Conservation (phyloP, 305 asterid species). For the Striga hermonthica region DNA sequence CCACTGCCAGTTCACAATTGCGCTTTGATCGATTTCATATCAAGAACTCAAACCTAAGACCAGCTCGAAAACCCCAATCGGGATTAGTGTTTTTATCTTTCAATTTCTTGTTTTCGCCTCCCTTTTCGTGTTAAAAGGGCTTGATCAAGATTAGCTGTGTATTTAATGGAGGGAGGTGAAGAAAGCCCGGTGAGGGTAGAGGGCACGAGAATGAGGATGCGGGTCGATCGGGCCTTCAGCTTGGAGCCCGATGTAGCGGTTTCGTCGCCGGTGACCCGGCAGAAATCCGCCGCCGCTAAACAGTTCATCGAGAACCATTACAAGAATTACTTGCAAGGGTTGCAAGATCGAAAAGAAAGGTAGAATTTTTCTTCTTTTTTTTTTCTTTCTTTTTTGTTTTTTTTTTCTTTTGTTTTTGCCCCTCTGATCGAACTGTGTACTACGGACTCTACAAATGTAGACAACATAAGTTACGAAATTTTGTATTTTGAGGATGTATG, state of each 20-base stretch:
- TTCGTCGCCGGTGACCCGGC: conserved; percentile 69
- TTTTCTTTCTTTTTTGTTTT: conserved; percentile 2
- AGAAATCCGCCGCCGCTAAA: conserved; percentile 93
- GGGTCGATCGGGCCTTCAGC: background rate
- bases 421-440: conserved; percentile 22
- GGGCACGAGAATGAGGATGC: background rate
- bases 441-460: background rate
- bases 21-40: no score
- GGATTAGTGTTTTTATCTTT: no score
- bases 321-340: conserved; percentile 79
- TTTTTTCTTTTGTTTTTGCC: background rate
- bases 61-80: no score
- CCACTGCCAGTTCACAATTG: no score
- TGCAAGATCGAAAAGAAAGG: conserved; percentile 98
- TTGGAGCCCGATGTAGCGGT: background rate
- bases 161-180: background rate
- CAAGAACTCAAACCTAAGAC: no score
- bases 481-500: background rate
- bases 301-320: conserved; percentile 94
- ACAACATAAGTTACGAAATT: background rate
- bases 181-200: background rate
- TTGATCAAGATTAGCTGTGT: background rate
- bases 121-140: background rate
- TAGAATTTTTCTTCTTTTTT: conserved; percentile 21
- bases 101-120: background rate